phyloP scores from a whole-genome alignment of 164 flowering plant genomes.

The Malania oleifera region DNA sequence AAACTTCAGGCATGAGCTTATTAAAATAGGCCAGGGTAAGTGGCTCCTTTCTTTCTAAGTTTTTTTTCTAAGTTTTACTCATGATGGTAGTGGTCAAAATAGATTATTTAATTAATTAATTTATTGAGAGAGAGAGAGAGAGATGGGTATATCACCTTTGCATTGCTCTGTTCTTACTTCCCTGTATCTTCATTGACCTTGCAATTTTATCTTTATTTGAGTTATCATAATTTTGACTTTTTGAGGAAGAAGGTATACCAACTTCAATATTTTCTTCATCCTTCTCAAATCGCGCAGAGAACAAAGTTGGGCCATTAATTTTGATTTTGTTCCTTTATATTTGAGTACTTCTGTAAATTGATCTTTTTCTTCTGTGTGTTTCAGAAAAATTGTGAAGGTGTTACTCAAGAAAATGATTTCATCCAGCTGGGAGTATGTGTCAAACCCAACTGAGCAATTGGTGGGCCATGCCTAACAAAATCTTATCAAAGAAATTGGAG shows the following conservation, averaged over 20 bases:
- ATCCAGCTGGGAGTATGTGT: too few species aligned
- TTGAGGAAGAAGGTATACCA: neutral
- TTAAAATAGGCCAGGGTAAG: conserved; percentile 18
- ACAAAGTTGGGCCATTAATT: neutral
- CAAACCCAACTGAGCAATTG: conserved; percentile 2
- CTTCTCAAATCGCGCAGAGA: neutral
- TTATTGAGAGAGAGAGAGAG: conserved; percentile 7
- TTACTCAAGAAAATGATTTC: conserved; percentile 9
- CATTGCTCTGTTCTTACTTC: too few species aligned
- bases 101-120: neutral
- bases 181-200: too few species aligned
- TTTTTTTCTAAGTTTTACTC: conserved; percentile 15
- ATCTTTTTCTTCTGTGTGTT: neutral
- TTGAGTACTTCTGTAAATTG: neutral
- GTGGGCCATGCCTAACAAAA: conserved; percentile 10
- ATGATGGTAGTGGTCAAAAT: conserved; percentile 11
- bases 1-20: conserved; percentile 22
- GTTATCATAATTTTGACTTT: neutral
- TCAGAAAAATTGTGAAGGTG: neutral
- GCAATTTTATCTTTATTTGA: too few species aligned
- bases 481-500: conserved; percentile 9
- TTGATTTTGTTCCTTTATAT: neutral
- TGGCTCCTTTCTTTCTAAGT: too few species aligned
- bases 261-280: neutral
- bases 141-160: too few species aligned